phyloP scores from a whole-genome alignment of 2,329 filamentous ascomycete genomes.

The Esteya vermicola region DNA sequence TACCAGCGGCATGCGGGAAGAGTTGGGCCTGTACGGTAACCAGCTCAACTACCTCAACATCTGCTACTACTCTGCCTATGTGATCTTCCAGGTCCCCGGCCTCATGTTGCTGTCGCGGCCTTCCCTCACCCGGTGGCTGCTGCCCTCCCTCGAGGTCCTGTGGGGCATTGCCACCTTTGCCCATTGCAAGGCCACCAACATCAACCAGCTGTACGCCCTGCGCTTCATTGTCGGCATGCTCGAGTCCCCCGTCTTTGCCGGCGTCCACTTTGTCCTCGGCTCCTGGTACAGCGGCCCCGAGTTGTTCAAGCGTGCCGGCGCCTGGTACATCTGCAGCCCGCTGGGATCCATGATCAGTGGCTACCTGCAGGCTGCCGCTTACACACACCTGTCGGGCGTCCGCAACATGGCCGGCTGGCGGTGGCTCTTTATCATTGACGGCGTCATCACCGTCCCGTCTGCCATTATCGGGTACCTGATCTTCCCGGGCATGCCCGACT shows the following conservation, averaged over 20 bases:
- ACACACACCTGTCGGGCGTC: constrained; percentile 36
- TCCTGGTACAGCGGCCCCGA: constrained; percentile 13
- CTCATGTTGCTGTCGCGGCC: constrained; percentile 18
- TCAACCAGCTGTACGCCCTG: constrained; percentile 17
- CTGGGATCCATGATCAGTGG: constrained; percentile 17
- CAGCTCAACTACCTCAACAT: constrained; percentile 26
- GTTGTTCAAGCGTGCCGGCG: constrained; percentile 16
- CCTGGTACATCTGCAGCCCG: constrained; percentile 12
- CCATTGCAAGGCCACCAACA: constrained; percentile 15
- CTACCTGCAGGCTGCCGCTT: constrained; percentile 36
- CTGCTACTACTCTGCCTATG: constrained; percentile 24
- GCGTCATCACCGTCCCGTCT: constrained; percentile 40
- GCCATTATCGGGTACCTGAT: constrained; percentile 35
- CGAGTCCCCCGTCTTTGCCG: constrained; percentile 18
- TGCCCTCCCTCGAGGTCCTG: constrained; percentile 17
- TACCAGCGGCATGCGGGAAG: constrained; percentile 23
- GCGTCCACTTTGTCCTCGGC: constrained; percentile 5
- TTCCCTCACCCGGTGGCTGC: constrained; percentile 15
- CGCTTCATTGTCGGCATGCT: constrained; percentile 19
- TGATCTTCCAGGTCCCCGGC: constrained; percentile 20
- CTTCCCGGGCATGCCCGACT: constrained; percentile 23
- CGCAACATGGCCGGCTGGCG: constrained; percentile 34
- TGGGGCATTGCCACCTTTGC: constrained; percentile 20
- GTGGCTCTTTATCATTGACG: constrained; percentile 40
- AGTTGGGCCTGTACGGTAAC: constrained; percentile 22